Base-by-base conservation (phyloP, 2,329 filamentous ascomycete species). In the Penicillium sp. region DNA sequence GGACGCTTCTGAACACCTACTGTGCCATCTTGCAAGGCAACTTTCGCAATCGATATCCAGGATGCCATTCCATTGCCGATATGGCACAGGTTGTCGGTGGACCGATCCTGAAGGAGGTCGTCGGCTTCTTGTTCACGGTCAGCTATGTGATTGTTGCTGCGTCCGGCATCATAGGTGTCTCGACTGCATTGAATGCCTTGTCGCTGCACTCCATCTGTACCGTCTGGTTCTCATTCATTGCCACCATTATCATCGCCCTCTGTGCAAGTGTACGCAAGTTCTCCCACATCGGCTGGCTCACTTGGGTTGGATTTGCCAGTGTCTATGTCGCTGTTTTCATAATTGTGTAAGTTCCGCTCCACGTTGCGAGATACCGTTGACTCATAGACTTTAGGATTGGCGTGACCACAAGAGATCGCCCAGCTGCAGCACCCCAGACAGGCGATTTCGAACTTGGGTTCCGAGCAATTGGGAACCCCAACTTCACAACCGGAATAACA, bases 401-500 rank as follows among this genome's bases (percentile, higher is more conserved):
- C 6, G 83, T 86, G 2, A 85, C 82, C 0, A 77, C 74, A 0
- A 74, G 73, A 9, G 79, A 82, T 57, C 77, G 82, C 2, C 84
- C 84, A 13, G 83, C 84, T 1, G 81, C 81, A 7, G 84, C 84
- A 1, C 84, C 84, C 2, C 76, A 81, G 56, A 79, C 76, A 0
- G 84, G 84, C 0, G 73, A 77, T 39, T 87, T 76, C 60, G 82
- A 86, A 0, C 74, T 86, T 2, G 84, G 82, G 28, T 86, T 81
- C 65, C 72, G 77, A 45, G 76, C 77, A 12, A 79, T 86, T 52
- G 79, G 76, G 7, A 70, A 80, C 58, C 82, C 84, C 0, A 78
- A 73, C 18, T 87, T 87, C 62, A 78, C 79, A 0, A 78, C 76
- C 1, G 84, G 81, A 7, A 84, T 86, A 59, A 80, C 79, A 0